Conservation (phyloP, 495 filamentous ascomycete genomes). For the Neohortaea acidophila region DNA sequence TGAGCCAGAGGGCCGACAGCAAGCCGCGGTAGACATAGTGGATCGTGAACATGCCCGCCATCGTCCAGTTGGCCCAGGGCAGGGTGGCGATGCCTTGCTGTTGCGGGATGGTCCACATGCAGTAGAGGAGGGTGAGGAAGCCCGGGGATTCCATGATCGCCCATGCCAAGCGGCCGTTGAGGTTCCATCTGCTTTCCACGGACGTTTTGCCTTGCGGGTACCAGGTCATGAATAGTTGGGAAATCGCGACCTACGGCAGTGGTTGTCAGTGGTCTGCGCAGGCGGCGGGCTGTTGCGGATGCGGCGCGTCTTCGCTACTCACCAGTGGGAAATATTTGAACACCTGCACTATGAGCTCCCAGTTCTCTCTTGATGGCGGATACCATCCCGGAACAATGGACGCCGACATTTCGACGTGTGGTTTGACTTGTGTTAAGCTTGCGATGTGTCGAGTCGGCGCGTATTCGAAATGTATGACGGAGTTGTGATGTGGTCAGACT, state of each 20-base stretch:
- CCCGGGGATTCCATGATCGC: conserved; percentile 70
- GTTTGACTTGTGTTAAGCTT: neutral
- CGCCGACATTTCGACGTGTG: conserved; percentile 7
- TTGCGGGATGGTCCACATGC: conserved; percentile 48
- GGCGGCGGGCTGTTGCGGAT: conserved; percentile 5
- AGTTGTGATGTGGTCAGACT: no score
- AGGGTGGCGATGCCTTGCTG: conserved; percentile 33
- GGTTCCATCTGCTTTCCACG: conserved; percentile 51
- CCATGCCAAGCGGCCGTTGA: conserved; percentile 83
- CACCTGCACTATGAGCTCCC: conserved; percentile 28
- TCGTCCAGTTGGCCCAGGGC: conserved; percentile 54
- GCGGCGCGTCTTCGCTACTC: no score
- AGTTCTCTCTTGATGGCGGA: conserved; percentile 36
- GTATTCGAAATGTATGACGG: neutral
- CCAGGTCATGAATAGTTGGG: conserved; percentile 30
- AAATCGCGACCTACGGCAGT: conserved; percentile 22
- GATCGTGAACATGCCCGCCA: conserved; percentile 46
- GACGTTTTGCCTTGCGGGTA: conserved; percentile 69
- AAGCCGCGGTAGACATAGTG: conserved; percentile 87
- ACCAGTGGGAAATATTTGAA: conserved; percentile 37
- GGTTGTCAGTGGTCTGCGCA: neutral
- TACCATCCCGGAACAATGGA: conserved; percentile 30
- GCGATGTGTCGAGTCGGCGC: neutral
- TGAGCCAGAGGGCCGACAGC: conserved; percentile 58
- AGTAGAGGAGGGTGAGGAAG: conserved; percentile 62